phyloP scores from a whole-genome alignment of 441 rosid species.

The Euphorbia celastroides region DNA sequence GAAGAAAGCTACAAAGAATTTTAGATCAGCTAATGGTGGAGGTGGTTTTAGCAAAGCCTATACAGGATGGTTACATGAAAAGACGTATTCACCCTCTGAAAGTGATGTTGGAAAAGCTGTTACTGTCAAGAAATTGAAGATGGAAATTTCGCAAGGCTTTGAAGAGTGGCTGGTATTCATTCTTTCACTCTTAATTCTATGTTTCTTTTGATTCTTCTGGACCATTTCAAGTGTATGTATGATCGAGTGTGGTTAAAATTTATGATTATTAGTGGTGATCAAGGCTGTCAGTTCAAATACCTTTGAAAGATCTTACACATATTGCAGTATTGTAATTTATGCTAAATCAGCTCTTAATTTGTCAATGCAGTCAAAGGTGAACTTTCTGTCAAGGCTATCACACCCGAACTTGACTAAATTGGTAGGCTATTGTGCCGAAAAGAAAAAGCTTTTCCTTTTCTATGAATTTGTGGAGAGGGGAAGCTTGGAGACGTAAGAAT shows the following conservation, averaged over 20 bases:
- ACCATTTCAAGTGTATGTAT: too few species aligned
- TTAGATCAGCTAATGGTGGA: too few species aligned
- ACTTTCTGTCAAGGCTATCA: constrained; percentile 67
- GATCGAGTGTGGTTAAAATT: too few species aligned
- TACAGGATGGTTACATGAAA: too few species aligned
- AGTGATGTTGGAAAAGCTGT: constrained; percentile 42
- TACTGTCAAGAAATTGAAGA: constrained; percentile 79
- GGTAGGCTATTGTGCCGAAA: constrained; percentile 70
- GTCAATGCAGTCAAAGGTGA: constrained; percentile 56
- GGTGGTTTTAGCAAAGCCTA: too few species aligned
- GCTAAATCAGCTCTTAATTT: not conserved
- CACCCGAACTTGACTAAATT: constrained; percentile 77
- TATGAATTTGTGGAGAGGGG: constrained; percentile 85
- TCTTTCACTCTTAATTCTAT: not conserved
- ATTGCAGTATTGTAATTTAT: too few species aligned
- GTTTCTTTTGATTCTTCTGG: not conserved
- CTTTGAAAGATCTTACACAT: too few species aligned
- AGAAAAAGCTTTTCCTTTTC: constrained; percentile 55
- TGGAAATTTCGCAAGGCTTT: constrained; percentile 35
- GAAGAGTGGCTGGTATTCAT: not conserved
- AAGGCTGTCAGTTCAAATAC: too few species aligned
- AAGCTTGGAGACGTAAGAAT: constrained; percentile 71
- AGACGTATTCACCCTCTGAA: constrained; percentile 39
- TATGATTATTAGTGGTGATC: too few species aligned
- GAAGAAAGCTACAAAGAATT: too few species aligned